Evolutionary conservation across 768 basidiomycete genomes (phyloP).

Genomic region (Auriscalpium vulgare): DNA sequence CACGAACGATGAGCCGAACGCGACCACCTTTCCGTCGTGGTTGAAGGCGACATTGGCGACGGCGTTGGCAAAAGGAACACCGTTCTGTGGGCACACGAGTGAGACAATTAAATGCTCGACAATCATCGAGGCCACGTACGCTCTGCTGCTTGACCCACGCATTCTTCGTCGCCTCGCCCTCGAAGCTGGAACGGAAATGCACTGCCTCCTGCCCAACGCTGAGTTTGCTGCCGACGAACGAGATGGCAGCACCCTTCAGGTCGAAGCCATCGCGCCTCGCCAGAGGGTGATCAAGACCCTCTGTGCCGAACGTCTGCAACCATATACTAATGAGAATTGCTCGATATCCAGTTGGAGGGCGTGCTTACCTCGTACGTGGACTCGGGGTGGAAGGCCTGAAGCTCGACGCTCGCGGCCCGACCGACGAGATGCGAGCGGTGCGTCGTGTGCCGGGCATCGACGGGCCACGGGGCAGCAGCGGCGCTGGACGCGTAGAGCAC

Average conservation of each 20-base stretch:
- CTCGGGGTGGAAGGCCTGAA: constrained; percentile 22
- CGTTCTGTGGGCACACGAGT: constrained; percentile 17
- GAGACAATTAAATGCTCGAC: not conserved
- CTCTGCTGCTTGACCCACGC: constrained; percentile 19
- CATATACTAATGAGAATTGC: not conserved
- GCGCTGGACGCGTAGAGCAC: constrained; percentile 13
- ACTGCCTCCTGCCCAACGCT: constrained; percentile 11
- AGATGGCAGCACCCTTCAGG: constrained; percentile 16
- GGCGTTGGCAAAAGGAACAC: constrained; percentile 29
- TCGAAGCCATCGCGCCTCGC: constrained; percentile 16
- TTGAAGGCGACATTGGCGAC: constrained; percentile 40
- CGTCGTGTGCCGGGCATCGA: constrained; percentile 16
- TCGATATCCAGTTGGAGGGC: too few species aligned
- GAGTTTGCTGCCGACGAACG: constrained; percentile 19
- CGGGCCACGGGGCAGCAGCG: constrained; percentile 16
- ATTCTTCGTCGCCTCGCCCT: constrained; percentile 10
- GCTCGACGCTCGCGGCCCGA: not conserved
- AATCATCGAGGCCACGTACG: constrained; percentile 5
- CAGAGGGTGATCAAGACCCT: constrained; percentile 18
- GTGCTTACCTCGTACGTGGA: constrained; percentile 18
- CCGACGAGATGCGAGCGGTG: constrained; percentile 15
- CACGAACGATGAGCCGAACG: constrained; percentile 41
- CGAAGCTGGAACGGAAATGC: constrained; percentile 12
- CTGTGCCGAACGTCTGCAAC: constrained; percentile 17
- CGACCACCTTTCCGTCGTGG: constrained; percentile 30